Evolutionary conservation across 1,284 basidiomycete genomes (phyloP), one percentile per base, ranked within the genome.

Genomic region (Tilletia walkeri): DNA sequence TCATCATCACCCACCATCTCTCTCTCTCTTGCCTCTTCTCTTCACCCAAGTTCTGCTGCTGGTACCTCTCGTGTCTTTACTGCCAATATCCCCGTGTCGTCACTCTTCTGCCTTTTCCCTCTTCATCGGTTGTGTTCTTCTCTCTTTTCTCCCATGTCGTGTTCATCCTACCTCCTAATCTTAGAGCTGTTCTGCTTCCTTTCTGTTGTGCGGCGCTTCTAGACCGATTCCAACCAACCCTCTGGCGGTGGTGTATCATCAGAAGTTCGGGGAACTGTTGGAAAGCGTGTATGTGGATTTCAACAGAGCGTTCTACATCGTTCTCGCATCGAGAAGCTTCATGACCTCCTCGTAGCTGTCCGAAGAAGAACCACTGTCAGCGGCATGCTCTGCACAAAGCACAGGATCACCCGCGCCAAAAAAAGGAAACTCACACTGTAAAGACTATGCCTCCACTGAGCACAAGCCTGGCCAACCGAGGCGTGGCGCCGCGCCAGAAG

Each of bases 401-500:
- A 65, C 10, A 39, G 5, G n/a, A n/a, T n/a, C n/a, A n/a, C n/a
- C n/a, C n/a, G n/a, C 20, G 10, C 41, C 16, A 24, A 65, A 66
- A 65, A 66, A 10, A 69, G 65, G 7, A 20, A 39, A 30, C 94
- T 83, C 95, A 95, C 0, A 95, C 88, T 0, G 94, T 95, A 83
- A 98, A 98, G 53, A 94, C 91, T 79, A 99, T 95, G 1, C 95
- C 95, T 18, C 95, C 95, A 70, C 91, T 92, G 86, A 96, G 84
- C 90, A 94, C 81, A 4, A 69, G 65, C 48, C 68, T 74, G 7
- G 71, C 72, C 50, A 79, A 70, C 61, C 80, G 72, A 12, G 72
- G 71, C 1, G 94, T 95, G 4, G 95, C 94, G 1, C 95, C 95
- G 30, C 92, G 92, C 95, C 95, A 99, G 85, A 99, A 96, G 63